Base-by-base conservation (phyloP, 768 basidiomycete species). In the Calvatia gigantea region DNA sequence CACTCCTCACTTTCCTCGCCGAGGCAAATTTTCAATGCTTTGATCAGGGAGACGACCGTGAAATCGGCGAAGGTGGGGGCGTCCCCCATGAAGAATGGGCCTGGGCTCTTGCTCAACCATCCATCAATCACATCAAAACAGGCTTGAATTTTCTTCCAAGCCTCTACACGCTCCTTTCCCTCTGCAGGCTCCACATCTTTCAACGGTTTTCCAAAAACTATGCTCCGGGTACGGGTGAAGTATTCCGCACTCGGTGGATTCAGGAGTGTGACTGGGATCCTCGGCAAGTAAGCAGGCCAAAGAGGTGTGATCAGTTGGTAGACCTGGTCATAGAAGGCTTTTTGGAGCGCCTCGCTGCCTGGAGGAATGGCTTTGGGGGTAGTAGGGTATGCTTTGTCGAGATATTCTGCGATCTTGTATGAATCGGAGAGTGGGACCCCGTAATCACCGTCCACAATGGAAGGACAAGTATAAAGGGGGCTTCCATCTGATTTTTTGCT, bases 351-450 rank as follows among this genome's bases (percentile, higher is more conserved):
- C 25, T 65, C 62, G 0, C 69, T 71, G 15, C 73, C 75, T 3
- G 50, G 19, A 0, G 73, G 74, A 54, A 79, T 60, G 12, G 38
- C 55, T 9, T 37, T 51, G 0, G 58, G 58, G 0, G 74, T 70
- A 45, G 70, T 64, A 0, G 82, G 78, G 59, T 82, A 84, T 1
- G 71, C 69, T 1, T 68, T 65, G 52, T 84, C 82, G 53, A 84
- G 70, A 63, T 84, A 82, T 14, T 69, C 59, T 1, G 77, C 80
- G 54, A 85, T 83, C 29, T 58, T 61, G 35, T 66, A 59, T 0
- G 81, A 82, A 29, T 83, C 77, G 8, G 73, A 58, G 28, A 83
- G 32, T 5, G 66, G 53, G 1, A 62, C 57, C 5, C 68, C 69
- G 4, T 77, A 80, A 31, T 64, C 63, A 0, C 73, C 71, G 60